Base-by-base conservation (phyloP, 2,329 filamentous ascomycete genomes). In the Colletotrichum sidae region DNA sequence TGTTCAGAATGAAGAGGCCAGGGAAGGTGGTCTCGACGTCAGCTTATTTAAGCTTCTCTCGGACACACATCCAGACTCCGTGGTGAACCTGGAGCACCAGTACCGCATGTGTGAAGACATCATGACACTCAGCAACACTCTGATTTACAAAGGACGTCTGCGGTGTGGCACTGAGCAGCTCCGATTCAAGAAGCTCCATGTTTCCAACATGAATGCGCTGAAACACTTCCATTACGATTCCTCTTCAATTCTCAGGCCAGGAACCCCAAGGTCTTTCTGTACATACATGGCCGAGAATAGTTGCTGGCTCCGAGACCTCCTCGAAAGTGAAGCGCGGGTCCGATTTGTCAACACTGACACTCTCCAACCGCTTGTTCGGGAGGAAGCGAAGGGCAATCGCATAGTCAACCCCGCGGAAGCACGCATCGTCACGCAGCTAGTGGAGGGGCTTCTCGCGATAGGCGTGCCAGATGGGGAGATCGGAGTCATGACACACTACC, bases 31-130 rank as follows among this genome's bases (percentile, higher is more conserved):
- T 1, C 83, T 99, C 6, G 96, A 99, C 75, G 86, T 97, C 50
- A 97, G 93, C 75, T 83, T 99, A 55, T 99, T 99, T 85, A 97
- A 97, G 75, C 85, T 96, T 4, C 86, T 99, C 11, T 97, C 94
- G 1, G 96, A 98, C 72, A 86, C 87, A 1, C 94, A 98, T 68
- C 94, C 96, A 0, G 83, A 88, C 51, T 94, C 94, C 1, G 94
- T 99, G 2, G 93, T 96, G 67, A 97, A 92, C 68, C 86, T 99
- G 2, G 94, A 96, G 72, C 94, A 97, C 73, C 96, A 99, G 75
- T 99, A 99, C 75, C 93, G 96, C 67, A 99, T 99, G 96, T 97
- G 93, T 72, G 92, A 96, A 70, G 96, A 99, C 67, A 92, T 99
- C 67, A 98, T 98, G 95, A 86, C 90, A 2, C 85, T 99, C 12